Percentiles rank a stretch among this genome's conserved stretches.
Conservation (phyloP, 306 rosid species). For the Begonia fuchsioides region DNA sequence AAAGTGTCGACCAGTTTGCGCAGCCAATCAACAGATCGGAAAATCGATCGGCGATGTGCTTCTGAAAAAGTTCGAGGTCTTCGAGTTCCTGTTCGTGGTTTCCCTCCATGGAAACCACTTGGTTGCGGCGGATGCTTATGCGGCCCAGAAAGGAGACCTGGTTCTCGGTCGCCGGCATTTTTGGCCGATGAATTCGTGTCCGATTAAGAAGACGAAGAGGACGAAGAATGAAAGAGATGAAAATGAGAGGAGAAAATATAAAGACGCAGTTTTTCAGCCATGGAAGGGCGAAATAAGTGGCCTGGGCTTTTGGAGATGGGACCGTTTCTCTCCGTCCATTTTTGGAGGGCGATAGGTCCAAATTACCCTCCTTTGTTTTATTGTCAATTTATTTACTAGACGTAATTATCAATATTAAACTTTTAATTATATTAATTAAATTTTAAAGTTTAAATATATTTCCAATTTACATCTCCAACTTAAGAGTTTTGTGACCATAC, state of each 20-base stretch:
- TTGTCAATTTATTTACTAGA: background rate
- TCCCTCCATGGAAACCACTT: constrained; percentile 74
- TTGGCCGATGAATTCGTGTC: background rate
- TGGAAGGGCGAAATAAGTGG: constrained; percentile 17
- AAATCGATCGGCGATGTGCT: constrained; percentile 54
- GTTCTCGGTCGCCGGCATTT: constrained; percentile 68
- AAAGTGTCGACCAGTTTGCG: constrained; percentile 60
- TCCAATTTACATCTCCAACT: no score
- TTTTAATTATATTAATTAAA: no score
- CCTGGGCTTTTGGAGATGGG: background rate
- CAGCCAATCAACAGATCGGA: constrained; percentile 48
- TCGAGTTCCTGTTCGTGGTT: constrained; percentile 62
- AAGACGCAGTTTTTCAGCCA: background rate
- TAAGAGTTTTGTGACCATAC: no score
- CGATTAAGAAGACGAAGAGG: background rate
- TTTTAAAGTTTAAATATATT: no score
- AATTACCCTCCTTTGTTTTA: background rate
- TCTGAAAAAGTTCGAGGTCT: constrained; percentile 79
- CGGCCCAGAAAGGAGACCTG: constrained; percentile 81
- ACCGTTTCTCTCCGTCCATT: background rate
- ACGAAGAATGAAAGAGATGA: background rate
- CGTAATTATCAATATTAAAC: no score
- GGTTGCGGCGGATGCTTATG: constrained; percentile 82
- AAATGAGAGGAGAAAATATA: background rate
- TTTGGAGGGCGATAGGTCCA: background rate